Percentiles rank a stretch among this genome's conserved stretches.
Conservation (phyloP, 768 basidiomycete species). For the Russula brevipes region DNA sequence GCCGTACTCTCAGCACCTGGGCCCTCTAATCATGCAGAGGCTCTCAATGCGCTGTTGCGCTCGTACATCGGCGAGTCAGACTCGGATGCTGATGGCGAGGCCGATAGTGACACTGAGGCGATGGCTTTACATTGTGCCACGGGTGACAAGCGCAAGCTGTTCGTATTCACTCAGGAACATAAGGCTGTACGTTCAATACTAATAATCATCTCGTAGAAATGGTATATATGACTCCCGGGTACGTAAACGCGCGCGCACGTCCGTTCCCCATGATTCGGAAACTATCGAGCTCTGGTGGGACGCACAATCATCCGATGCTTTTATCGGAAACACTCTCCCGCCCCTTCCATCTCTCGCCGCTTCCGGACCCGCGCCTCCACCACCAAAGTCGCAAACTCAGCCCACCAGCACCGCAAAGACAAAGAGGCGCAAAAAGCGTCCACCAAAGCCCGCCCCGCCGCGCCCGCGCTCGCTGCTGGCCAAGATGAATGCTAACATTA, state of each 20-base stretch:
- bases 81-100: slow-evolving; percentile 25
- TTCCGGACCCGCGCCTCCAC: slow-evolving; percentile 24
- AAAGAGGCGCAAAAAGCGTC: slow-evolving; percentile 34
- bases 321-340: slow-evolving; percentile 24
- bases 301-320: slow-evolving; percentile 22
- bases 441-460: slow-evolving; percentile 29
- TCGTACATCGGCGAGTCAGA: slow-evolving; percentile 24
- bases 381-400: slow-evolving; percentile 20
- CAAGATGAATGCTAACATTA: slow-evolving; percentile 73
- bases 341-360: slow-evolving; percentile 23
- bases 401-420: slow-evolving; percentile 26
- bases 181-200: neutral
- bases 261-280: slow-evolving; percentile 19
- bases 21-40: too few species aligned
- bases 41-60: too few species aligned
- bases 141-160: slow-evolving; percentile 68
- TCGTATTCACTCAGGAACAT: neutral
- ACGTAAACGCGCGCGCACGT: slow-evolving; percentile 57
- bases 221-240: slow-evolving; percentile 41
- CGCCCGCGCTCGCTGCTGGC: slow-evolving; percentile 45
- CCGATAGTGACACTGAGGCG: slow-evolving; percentile 30
- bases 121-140: slow-evolving; percentile 32
- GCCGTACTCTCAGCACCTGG: too few species aligned
- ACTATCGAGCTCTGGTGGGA: slow-evolving; percentile 26
- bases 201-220: slow-evolving; percentile 26